Evolutionary conservation across 768 basidiomycete genomes (phyloP), one percentile per base, ranked within the genome.

Genomic region (Suillus discolor): DNA sequence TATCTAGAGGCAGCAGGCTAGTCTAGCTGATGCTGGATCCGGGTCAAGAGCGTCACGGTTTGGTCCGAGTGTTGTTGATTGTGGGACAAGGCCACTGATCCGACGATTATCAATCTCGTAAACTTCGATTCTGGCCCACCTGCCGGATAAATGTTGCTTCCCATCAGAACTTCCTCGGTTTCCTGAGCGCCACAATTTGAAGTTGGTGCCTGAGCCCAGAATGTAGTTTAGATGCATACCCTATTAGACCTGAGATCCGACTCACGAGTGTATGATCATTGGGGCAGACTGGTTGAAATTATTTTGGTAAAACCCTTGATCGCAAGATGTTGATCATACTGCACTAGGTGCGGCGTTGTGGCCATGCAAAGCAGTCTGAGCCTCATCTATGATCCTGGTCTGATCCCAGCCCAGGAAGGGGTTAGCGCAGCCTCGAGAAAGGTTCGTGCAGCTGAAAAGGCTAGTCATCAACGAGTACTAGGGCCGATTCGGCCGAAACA

Each of bases 1-100:
- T 74, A n/a, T 34, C 62, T 31, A 31, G 7, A 31, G 31, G 31
- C n/a, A n/a, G n/a, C n/a, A n/a, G n/a, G n/a, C 47, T 25, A 39
- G 23, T 39, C 23, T 38, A 8, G 9, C 23, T 25, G 38, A 39
- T 59, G 25, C 51, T 18, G 18, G 39, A 42, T 31, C 6, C 25
- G 18, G 12, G 18, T 28, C 39, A 60, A 59, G 39, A 25, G 13
- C 36, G 36, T 57, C 38, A 57, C 55, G n/a, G 36, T 13, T 36
- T 39, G 47, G 13, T 4, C 11, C 11, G 11, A n/a, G 47, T 49
- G 47, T 25, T 13, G 23, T 13, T 11, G n/a, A 45, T 45, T 8
- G 4, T n/a, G 44, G 44, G 44, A n/a, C 31, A 31, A 31, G 41
- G 13, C 41, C 41, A 44, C 18, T 31, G 31, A 18, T 44, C 45